Conservation (phyloP, 805 yeast species). For the Metschnikowia hibisci region DNA sequence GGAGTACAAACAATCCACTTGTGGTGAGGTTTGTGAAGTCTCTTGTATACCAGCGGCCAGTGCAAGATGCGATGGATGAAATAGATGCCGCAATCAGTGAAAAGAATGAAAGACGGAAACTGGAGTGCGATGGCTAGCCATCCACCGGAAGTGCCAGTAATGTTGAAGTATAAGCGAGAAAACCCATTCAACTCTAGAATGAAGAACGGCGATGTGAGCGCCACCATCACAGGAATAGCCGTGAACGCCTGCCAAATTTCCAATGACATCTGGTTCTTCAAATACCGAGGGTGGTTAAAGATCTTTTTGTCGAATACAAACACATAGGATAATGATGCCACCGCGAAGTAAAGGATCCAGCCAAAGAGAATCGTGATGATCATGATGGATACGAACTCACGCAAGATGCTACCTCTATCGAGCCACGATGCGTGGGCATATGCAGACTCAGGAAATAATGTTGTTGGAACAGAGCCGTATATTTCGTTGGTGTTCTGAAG, state of each 20-base stretch:
- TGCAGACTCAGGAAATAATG: conserved; percentile 50
- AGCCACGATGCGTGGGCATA: conserved; percentile 65
- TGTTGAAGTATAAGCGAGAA: conserved; percentile 69
- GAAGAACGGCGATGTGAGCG: conserved; percentile 87
- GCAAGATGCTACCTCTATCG: conserved; percentile 64
- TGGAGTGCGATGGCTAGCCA: conserved; percentile 63
- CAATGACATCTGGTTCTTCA: conserved; percentile 85
- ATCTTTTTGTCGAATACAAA: conserved; percentile 83
- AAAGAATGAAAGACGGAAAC: conserved; percentile 75
- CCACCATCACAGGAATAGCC: conserved; percentile 88
- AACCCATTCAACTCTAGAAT: conserved; percentile 77
- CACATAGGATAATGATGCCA: conserved; percentile 72
- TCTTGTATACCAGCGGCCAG: conserved; percentile 85
- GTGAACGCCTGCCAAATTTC: conserved; percentile 76
- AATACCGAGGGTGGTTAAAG: conserved; percentile 92
- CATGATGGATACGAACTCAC: conserved; percentile 68
- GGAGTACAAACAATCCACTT: conserved; percentile 99
- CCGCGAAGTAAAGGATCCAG: conserved; percentile 70
- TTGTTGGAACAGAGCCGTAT: conserved; percentile 65
- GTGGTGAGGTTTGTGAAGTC: conserved; percentile 94
- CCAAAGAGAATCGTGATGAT: conserved; percentile 77
- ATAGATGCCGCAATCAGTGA: conserved; percentile 92
- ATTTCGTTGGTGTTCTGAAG: conserved; percentile 38
- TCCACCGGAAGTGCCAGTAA: conserved; percentile 62
- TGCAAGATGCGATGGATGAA: conserved; percentile 90